Conservation (phyloP, 139 green algal genomes). For the Chlamydomonas sphaeroides region DNA sequence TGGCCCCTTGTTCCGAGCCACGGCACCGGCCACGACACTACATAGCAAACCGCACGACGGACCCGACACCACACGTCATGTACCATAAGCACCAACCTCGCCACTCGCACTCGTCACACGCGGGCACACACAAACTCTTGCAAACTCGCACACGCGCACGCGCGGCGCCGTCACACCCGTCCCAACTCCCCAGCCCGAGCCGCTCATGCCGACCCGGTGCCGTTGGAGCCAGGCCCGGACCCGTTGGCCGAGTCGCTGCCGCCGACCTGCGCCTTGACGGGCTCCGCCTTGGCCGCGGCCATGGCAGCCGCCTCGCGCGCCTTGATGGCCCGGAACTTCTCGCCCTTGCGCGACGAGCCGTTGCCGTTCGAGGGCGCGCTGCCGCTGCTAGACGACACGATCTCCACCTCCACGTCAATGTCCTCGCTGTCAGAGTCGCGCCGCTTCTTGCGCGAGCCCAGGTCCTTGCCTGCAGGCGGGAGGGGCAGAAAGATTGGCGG, state of each 20-base stretch:
- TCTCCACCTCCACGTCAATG: constrained; percentile 17
- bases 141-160: no score
- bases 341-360: constrained; percentile 46
- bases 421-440: constrained; percentile 41
- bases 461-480: constrained; percentile 55
- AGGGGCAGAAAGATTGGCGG: no score
- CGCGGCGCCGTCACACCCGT: no score
- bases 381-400: neutral
- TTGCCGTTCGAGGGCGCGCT: neutral
- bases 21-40: no score
- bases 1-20: no score
- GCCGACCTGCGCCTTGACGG: neutral
- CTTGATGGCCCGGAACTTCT: constrained; percentile 83
- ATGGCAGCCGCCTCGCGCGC: constrained; percentile 78
- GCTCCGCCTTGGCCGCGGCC: constrained; percentile 50
- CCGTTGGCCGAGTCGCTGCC: neutral
- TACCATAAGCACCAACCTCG: no score
- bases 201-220: neutral
- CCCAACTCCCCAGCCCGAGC: no score
- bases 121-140: no score
- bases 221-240: neutral
- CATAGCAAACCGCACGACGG: no score
- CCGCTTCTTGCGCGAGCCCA: constrained; percentile 60
- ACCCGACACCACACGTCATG: no score
- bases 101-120: no score